Conservation (phyloP, 257 asterid species). For the Plantago elongata region DNA sequence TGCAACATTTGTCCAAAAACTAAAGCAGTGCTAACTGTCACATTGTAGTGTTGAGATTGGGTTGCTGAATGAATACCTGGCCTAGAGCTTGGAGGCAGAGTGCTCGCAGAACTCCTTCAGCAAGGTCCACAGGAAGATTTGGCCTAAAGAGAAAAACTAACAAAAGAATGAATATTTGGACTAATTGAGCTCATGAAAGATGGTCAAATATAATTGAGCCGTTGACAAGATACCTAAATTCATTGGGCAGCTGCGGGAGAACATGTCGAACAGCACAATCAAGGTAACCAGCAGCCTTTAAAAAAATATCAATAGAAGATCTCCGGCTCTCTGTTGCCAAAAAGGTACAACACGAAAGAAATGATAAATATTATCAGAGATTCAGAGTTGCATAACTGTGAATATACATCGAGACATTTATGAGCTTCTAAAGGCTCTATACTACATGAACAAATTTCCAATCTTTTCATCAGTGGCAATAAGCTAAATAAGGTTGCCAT, state of each 20-base stretch:
- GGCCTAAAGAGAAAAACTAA: conserved; percentile 44
- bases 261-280: conserved; percentile 92
- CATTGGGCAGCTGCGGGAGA: conserved; percentile 77
- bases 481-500: no score
- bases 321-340: conserved; percentile 67
- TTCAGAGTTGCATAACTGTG: neutral
- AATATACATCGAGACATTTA: no score
- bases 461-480: no score
- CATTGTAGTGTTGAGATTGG: conserved; percentile 11
- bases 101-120: conserved; percentile 93
- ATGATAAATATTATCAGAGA: conserved; percentile 16
- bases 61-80: conserved; percentile 52
- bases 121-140: conserved; percentile 89
- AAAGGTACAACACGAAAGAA: conserved; percentile 14
- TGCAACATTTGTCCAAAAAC: neutral
- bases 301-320: conserved; percentile 79
- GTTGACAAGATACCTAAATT: conserved; percentile 55
- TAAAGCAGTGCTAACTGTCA: neutral
- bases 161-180: conserved; percentile 21
- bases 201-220: conserved; percentile 10
- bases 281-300: conserved; percentile 96
- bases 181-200: conserved; percentile 6
- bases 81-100: conserved; percentile 96
- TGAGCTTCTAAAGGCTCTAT: no score
- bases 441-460: no score